These are phyloP conservation scores for Porogramme epimiltina DNA, from an alignment of 1,284 basidiomycete species.

Conservation along the genomic window DNA sequence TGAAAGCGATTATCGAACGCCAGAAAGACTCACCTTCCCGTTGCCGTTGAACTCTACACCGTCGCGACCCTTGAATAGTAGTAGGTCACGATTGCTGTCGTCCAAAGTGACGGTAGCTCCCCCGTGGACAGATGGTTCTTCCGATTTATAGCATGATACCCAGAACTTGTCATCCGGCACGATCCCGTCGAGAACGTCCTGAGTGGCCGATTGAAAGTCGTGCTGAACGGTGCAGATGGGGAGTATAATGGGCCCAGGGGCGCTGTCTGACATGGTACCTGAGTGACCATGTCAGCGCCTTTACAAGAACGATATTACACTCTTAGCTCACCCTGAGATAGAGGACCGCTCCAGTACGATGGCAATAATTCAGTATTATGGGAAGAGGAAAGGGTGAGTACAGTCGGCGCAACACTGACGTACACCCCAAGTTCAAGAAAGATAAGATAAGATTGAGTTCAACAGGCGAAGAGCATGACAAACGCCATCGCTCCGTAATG, in stretches of 20 bases:
- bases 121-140: constrained; percentile 58
- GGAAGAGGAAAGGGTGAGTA: too few relatives aligned
- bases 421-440: neutral
- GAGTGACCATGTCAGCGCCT: too few relatives aligned
- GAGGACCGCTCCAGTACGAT: too few relatives aligned
- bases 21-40: constrained; percentile 29
- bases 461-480: constrained; percentile 6
- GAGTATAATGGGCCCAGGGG: constrained; percentile 33
- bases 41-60: constrained; percentile 39
- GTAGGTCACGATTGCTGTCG: constrained; percentile 50
- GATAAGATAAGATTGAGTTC: constrained; percentile 18
- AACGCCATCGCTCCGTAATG: too few relatives aligned
- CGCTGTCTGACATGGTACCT: neutral
- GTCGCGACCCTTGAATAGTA: constrained; percentile 41
- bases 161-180: constrained; percentile 65
- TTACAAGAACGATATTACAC: too few relatives aligned
- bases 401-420: too few relatives aligned
- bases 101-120: constrained; percentile 55
- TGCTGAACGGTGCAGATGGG: constrained; percentile 66
- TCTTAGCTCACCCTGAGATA: too few relatives aligned
- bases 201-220: constrained; percentile 56
- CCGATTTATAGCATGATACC: constrained; percentile 68
- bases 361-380: too few relatives aligned
- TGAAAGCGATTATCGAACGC: neutral
- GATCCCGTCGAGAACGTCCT: constrained; percentile 58